Evolutionary conservation across 2,329 filamentous ascomycete species (phyloP).

Genomic region (Bipolaris sorokiniana): DNA sequence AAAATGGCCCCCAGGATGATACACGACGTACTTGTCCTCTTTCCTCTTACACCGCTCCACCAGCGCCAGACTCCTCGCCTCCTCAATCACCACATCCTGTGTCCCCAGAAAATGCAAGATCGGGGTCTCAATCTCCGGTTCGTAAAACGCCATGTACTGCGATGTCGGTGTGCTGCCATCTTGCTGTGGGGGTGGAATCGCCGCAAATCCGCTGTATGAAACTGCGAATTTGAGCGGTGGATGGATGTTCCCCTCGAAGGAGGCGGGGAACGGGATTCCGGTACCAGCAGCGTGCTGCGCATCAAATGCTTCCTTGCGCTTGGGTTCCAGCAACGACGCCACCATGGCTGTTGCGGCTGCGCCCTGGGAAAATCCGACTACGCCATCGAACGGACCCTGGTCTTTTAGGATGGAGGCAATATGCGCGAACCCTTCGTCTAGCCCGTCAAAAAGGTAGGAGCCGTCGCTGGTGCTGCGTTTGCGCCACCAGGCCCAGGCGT

Average conservation of each 20-base stretch:
- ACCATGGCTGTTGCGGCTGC: slow-evolving; percentile 72
- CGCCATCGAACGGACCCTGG: slow-evolving; percentile 47
- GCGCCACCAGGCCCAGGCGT: slow-evolving; percentile 85
- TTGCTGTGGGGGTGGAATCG: slow-evolving; percentile 42
- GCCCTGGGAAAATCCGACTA: slow-evolving; percentile 47
- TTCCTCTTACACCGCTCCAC: slow-evolving; percentile 67
- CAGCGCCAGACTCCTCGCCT: slow-evolving; percentile 70
- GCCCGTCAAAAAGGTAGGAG: slow-evolving; percentile 64
- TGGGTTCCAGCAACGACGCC: slow-evolving; percentile 71
- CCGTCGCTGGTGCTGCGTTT: slow-evolving; percentile 61
- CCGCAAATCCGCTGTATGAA: slow-evolving; percentile 77
- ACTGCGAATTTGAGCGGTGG: slow-evolving; percentile 72
- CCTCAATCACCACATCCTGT: slow-evolving; percentile 87
- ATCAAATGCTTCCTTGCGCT: slow-evolving; percentile 57
- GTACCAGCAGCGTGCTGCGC: slow-evolving; percentile 38
- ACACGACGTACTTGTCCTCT: slow-evolving; percentile 60
- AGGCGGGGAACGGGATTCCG: slow-evolving; percentile 60
- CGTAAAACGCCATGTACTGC: slow-evolving; percentile 72
- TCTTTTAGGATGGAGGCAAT: slow-evolving; percentile 58
- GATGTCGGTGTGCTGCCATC: slow-evolving; percentile 23
- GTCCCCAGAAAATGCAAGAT: slow-evolving; percentile 82
- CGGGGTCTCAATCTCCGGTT: slow-evolving; percentile 76
- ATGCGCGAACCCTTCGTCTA: slow-evolving; percentile 70
- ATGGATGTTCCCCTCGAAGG: slow-evolving; percentile 54
- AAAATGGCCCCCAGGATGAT: slow-evolving; percentile 90